Conservation (phyloP, 2,329 filamentous ascomycete genomes). For the Stemphylium lycopersici region DNA sequence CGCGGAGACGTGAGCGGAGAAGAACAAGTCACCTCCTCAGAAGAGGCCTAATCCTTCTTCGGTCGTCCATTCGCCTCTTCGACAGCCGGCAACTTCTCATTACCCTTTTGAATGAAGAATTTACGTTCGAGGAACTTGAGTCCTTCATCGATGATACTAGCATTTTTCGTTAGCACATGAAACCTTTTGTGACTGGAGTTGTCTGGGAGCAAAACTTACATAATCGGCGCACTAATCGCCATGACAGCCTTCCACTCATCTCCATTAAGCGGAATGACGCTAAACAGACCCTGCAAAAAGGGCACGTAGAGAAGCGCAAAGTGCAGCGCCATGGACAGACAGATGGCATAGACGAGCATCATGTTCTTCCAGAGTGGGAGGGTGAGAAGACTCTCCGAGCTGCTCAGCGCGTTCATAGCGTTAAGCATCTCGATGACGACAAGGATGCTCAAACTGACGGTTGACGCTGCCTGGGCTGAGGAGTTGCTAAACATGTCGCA, state of each 20-base stretch:
- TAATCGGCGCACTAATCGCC: slow-evolving; percentile 85
- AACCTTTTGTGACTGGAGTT: not conserved
- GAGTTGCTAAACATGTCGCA: slow-evolving; percentile 90
- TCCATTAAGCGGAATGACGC: slow-evolving; percentile 84
- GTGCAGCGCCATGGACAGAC: slow-evolving; percentile 90
- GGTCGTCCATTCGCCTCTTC: slow-evolving; percentile 32
- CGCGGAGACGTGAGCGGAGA: too few relatives aligned
- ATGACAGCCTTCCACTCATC: slow-evolving; percentile 92
- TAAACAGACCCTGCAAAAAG: slow-evolving; percentile 85
- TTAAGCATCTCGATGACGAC: slow-evolving; percentile 99
- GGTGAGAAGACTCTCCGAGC: slow-evolving; percentile 90
- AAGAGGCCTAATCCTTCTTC: slow-evolving; percentile 35
- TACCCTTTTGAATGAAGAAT: slow-evolving; percentile 40
- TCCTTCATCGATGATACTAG: slow-evolving; percentile 78
- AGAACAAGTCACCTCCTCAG: too few relatives aligned
- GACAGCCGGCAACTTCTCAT: slow-evolving; percentile 18
- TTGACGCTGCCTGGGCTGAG: slow-evolving; percentile 87
- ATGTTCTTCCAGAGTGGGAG: slow-evolving; percentile 98
- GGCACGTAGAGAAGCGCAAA: slow-evolving; percentile 93
- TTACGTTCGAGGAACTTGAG: slow-evolving; percentile 75
- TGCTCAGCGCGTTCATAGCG: slow-evolving; percentile 96
- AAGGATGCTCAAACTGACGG: slow-evolving; percentile 85
- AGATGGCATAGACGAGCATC: slow-evolving; percentile 95
- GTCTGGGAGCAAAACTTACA: slow-evolving; percentile 65
- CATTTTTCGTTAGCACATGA: slow-evolving; percentile 17